These are phyloP conservation scores for Neurospora sp. DNA, from an alignment of 495 filamentous ascomycete genomes.

Conservation along the genomic window DNA sequence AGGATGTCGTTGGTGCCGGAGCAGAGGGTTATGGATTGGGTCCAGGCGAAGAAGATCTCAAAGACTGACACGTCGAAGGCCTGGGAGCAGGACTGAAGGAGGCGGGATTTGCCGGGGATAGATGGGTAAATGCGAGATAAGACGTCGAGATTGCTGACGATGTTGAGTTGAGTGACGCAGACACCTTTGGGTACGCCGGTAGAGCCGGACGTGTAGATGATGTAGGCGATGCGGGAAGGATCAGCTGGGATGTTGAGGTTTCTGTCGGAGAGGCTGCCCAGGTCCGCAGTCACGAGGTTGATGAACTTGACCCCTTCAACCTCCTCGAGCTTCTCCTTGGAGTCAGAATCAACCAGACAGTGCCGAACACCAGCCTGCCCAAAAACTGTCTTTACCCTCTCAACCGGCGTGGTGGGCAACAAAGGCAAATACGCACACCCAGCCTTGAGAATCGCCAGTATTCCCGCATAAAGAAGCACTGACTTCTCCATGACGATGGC, in stretches of 20 bases:
- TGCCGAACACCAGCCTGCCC: slow-evolving; percentile 36
- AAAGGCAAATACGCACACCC: slow-evolving; percentile 69
- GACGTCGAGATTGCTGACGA: slow-evolving; percentile 55
- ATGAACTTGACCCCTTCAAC: slow-evolving; percentile 22
- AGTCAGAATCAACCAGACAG: slow-evolving; percentile 33
- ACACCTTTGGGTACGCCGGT: slow-evolving; percentile 63
- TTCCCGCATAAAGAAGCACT: slow-evolving; percentile 52
- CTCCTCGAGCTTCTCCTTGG: slow-evolving; percentile 8
- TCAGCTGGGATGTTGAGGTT: slow-evolving; percentile 27
- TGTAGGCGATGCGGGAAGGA: slow-evolving; percentile 38
- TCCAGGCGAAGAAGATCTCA: slow-evolving; percentile 73
- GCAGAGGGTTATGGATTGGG: slow-evolving; percentile 61
- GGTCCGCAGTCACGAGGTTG: slow-evolving; percentile 21
- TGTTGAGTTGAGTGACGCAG: slow-evolving; percentile 55
- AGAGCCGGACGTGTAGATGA: slow-evolving; percentile 58
- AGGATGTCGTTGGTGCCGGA: slow-evolving; percentile 55
- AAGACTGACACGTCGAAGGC: slow-evolving; percentile 73
- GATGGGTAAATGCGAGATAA: slow-evolving; percentile 52
- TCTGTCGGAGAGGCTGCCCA: slow-evolving; percentile 10
- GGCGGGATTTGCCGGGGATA: slow-evolving; percentile 26
- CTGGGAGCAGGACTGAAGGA: slow-evolving; percentile 65
- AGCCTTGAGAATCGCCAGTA: slow-evolving; percentile 61
- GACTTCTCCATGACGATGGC: slow-evolving; percentile 65
- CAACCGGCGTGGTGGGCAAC: slow-evolving; percentile 49
- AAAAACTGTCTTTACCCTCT: slow-evolving; percentile 46